Conservation (phyloP, 2,329 filamentous ascomycete genomes). For the Onygenales sp. region DNA sequence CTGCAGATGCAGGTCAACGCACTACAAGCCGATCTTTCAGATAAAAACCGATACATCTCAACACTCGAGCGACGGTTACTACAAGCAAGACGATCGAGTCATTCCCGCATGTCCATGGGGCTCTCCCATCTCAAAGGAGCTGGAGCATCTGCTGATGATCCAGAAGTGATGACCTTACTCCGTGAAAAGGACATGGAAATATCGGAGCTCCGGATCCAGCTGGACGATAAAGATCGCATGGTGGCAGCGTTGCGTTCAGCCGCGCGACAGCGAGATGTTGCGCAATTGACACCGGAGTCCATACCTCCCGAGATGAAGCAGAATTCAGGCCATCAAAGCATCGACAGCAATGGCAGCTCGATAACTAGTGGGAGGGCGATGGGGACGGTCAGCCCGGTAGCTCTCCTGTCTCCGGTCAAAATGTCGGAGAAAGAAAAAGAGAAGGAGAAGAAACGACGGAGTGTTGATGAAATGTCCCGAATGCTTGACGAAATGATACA, state of each 20-base stretch:
- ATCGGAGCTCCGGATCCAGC: conserved; percentile 71
- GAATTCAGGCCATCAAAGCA: conserved; percentile 18
- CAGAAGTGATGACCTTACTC: conserved; percentile 61
- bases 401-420: conserved; percentile 18
- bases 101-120: conserved; percentile 73
- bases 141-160: conserved; percentile 67
- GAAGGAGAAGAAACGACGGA: conserved; percentile 49
- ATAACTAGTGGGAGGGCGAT: conserved; percentile 12
- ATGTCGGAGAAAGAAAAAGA: conserved; percentile 25
- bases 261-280: conserved; percentile 73
- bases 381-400: conserved; percentile 16
- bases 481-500: conserved; percentile 97
- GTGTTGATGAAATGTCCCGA: conserved; percentile 84
- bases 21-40: conserved; percentile 87
- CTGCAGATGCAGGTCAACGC: conserved; percentile 77
- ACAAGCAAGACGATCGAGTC: conserved; percentile 82
- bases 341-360: conserved; percentile 20
- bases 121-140: conserved; percentile 44
- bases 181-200: conserved; percentile 92
- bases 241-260: conserved; percentile 75
- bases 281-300: conserved; percentile 46
- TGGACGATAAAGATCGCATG: conserved; percentile 96
- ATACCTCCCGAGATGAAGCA: conserved; percentile 18
- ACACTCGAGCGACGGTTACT: conserved; percentile 87
- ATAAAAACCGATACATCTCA: conserved; percentile 93